A percentile compares a stretch with the other conserved stretches of the same genome.
These are phyloP conservation scores for Russula lepida DNA, from an alignment of 768 basidiomycete genomes.

Conservation along the genomic window DNA sequence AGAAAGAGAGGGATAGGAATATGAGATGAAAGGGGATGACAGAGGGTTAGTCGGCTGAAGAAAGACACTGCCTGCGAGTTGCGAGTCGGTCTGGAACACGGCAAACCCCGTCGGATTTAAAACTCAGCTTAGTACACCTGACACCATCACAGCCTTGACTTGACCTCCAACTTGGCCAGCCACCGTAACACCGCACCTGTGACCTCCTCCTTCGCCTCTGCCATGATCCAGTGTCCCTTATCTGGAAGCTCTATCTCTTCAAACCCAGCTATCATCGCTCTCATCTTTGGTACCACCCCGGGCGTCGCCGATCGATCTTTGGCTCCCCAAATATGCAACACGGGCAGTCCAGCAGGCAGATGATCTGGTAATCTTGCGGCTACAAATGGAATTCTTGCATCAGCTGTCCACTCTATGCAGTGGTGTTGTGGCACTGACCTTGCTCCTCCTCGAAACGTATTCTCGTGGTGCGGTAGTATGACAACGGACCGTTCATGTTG, in stretches of 20 bases:
- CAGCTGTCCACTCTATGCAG: background rate
- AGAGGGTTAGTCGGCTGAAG: constrained; percentile 7
- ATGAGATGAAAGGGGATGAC: background rate
- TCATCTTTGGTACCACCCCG: background rate
- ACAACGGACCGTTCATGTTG: constrained; percentile 62
- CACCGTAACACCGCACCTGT: background rate
- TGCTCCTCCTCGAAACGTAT: constrained; percentile 60
- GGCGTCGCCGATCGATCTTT: constrained; percentile 36
- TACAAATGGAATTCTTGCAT: background rate
- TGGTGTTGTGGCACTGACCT: constrained; percentile 23
- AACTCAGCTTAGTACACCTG: constrained; percentile 9
- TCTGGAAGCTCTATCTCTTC: background rate
- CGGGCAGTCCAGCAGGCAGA: constrained; percentile 9
- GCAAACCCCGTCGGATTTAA: background rate
- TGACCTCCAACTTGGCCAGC: background rate
- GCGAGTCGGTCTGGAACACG: background rate
- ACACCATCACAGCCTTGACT: background rate
- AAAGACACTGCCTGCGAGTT: background rate
- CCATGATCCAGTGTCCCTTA: constrained; percentile 13
- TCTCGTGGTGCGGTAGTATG: constrained; percentile 62
- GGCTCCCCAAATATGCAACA: background rate
- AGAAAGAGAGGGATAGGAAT: too few relatives aligned
- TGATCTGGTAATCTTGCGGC: constrained; percentile 1
- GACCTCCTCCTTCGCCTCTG: constrained; percentile 4
- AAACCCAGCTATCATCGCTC: background rate